These are phyloP conservation scores for Begonia peltatifolia DNA, from an alignment of 306 rosid species.

Conservation along the genomic window DNA sequence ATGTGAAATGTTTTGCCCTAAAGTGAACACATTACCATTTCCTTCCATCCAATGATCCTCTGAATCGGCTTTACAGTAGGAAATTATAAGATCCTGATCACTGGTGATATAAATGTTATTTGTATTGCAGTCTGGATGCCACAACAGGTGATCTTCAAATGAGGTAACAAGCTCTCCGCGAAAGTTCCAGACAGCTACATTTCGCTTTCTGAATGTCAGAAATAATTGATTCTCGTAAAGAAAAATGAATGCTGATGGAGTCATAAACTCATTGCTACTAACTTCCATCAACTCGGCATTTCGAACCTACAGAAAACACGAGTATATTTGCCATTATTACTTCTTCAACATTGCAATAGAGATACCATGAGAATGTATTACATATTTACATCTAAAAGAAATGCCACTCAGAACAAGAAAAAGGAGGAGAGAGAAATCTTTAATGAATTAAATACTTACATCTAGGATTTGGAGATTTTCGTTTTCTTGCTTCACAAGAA, in stretches of 20 bases:
- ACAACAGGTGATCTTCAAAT: conserved; percentile 83
- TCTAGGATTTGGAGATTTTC: conserved; percentile 95
- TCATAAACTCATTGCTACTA: conserved; percentile 71
- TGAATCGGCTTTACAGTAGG: conserved; percentile 86
- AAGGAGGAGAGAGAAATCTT: background rate
- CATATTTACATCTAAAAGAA: conserved; percentile 59
- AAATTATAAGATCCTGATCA: conserved; percentile 88
- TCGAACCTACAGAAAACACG: conserved; percentile 39
- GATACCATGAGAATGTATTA: background rate
- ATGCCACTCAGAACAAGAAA: background rate
- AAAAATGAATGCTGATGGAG: conserved; percentile 93
- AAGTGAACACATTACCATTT: conserved; percentile 34
- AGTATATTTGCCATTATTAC: conserved; percentile 3
- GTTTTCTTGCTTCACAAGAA: conserved; percentile 92
- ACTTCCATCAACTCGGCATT: conserved; percentile 63
- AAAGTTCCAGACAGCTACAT: conserved; percentile 90
- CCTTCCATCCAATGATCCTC: conserved; percentile 73
- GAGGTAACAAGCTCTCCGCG: conserved; percentile 93
- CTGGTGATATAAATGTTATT: conserved; percentile 86
- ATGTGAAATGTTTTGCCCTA: background rate
- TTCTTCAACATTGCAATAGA: background rate
- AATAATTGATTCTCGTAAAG: conserved; percentile 84
- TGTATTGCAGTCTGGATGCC: conserved; percentile 97
- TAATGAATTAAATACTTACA: conserved; percentile 29
- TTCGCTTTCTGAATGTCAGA: conserved; percentile 71